Conservation (phyloP, 768 basidiomycete genomes). For the Serendipita vermifera region DNA sequence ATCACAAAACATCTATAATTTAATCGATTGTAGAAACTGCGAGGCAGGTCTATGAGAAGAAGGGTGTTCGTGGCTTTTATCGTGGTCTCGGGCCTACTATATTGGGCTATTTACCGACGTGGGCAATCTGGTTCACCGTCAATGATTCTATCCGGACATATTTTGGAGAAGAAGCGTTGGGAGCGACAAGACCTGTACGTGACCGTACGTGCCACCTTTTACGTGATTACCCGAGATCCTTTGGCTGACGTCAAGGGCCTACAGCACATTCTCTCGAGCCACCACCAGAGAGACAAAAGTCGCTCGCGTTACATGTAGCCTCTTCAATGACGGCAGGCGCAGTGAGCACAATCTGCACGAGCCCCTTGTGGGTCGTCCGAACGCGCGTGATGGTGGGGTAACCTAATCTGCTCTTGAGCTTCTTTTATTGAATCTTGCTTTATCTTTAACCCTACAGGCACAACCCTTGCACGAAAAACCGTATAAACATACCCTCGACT, state of each 20-base stretch:
- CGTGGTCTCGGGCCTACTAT: slow-evolving; percentile 96
- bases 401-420: background rate
- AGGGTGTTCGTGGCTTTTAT: slow-evolving; percentile 83
- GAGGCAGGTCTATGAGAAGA: slow-evolving; percentile 40
- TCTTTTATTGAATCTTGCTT: background rate
- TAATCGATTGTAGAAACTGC: slow-evolving; percentile 34
- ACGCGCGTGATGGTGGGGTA: slow-evolving; percentile 88
- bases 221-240: too few relatives aligned
- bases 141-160: slow-evolving; percentile 88
- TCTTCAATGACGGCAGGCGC: slow-evolving; percentile 96
- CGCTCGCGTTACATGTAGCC: slow-evolving; percentile 57
- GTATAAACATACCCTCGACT: slow-evolving; percentile 84
- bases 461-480: slow-evolving; percentile 65
- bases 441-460: slow-evolving; percentile 38
- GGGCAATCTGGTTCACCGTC: slow-evolving; percentile 98
- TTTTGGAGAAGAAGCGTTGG: slow-evolving; percentile 55
- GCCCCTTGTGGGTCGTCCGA: slow-evolving; percentile 98
- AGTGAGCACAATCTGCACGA: slow-evolving; percentile 83
- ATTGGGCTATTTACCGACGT: slow-evolving; percentile 92
- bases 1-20: background rate
- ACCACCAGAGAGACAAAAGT: background rate
- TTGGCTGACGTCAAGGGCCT: too few relatives aligned
- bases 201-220: background rate
- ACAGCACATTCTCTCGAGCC: too few relatives aligned
- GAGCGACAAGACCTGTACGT: slow-evolving; percentile 17